Evolutionary conservation across 164 flowering plant species (phyloP).

Genomic region (Echeveria elegans): DNA sequence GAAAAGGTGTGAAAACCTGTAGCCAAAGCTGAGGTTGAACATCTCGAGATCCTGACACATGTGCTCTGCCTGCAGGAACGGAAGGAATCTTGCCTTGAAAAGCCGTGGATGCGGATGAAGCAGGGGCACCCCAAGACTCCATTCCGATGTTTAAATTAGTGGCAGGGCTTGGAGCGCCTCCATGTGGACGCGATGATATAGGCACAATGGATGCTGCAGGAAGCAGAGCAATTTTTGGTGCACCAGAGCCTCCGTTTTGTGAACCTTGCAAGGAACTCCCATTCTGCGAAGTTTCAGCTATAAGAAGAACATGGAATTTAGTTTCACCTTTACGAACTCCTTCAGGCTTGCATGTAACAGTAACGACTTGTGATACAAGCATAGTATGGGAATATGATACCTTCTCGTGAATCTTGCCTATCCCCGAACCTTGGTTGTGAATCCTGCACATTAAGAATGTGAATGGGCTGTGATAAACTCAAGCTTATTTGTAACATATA

Average conservation of each 20-base stretch:
- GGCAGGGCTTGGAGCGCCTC: slow-evolving; percentile 67
- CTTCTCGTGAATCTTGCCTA: slow-evolving; percentile 59
- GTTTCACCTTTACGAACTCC: background rate
- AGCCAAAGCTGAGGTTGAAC: slow-evolving; percentile 71
- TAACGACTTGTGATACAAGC: background rate
- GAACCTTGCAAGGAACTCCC: slow-evolving; percentile 35
- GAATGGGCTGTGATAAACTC: background rate
- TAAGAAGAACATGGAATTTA: slow-evolving; percentile 9
- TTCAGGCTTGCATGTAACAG: background rate
- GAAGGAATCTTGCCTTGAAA: slow-evolving; percentile 61
- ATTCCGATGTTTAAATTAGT: slow-evolving; percentile 94
- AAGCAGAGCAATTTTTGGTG: slow-evolving; percentile 39
- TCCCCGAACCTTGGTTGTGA: slow-evolving; percentile 54
- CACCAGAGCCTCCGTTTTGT: slow-evolving; percentile 51
- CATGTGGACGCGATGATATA: slow-evolving; percentile 42
- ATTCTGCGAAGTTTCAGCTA: slow-evolving; percentile 68
- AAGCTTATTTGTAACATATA: background rate
- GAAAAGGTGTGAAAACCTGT: slow-evolving; percentile 33
- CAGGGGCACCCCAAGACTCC: slow-evolving; percentile 87
- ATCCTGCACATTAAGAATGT: slow-evolving; percentile 35
- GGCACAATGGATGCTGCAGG: slow-evolving; percentile 47
- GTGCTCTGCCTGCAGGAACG: slow-evolving; percentile 50
- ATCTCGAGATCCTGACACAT: slow-evolving; percentile 62
- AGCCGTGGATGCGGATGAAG: slow-evolving; percentile 47
- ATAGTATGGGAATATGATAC: slow-evolving; percentile 20